A percentile compares a stretch with the other conserved stretches of the same genome.
Evolutionary conservation across 805 yeast species (phyloP).

Genomic region (Zygosaccharomyces siamensis): DNA sequence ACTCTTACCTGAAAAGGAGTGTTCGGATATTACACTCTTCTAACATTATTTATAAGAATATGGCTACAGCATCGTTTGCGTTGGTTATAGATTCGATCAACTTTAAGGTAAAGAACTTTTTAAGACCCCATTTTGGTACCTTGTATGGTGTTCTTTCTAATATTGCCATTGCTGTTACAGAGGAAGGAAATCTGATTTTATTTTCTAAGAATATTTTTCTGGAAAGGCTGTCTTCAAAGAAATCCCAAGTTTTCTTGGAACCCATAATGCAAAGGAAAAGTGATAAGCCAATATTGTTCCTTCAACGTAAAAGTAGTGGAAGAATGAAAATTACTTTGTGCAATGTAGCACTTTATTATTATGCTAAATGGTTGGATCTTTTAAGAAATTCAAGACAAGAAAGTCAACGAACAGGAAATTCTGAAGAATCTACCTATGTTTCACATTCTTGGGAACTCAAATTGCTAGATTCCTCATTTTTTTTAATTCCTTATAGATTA

Average conservation of each 20-base stretch:
- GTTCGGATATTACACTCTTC: slow-evolving; percentile 29
- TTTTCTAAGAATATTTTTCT: slow-evolving; percentile 14
- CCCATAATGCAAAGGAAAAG: slow-evolving; percentile 35
- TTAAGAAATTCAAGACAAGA: slow-evolving; percentile 2
- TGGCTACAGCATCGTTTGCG: slow-evolving; percentile 15
- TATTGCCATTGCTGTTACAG: slow-evolving; percentile 15
- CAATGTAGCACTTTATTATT: slow-evolving; percentile 50
- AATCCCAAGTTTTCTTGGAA: slow-evolving; percentile 31
- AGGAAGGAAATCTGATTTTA: slow-evolving; percentile 13
- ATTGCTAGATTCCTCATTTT: slow-evolving; percentile 51
- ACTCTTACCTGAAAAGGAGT: slow-evolving; percentile 20
- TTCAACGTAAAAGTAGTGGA: slow-evolving; percentile 36
- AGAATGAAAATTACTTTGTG: slow-evolving; percentile 42
- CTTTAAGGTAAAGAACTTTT: slow-evolving; percentile 10
- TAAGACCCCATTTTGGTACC: slow-evolving; percentile 20
- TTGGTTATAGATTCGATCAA: slow-evolving; percentile 14
- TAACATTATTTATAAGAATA: slow-evolving; percentile 20
- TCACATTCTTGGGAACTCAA: slow-evolving; percentile 22
- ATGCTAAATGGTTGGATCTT: slow-evolving; percentile 51
- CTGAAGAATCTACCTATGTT: neutral
- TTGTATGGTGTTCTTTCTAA: slow-evolving; percentile 9
- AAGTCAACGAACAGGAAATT: neutral
- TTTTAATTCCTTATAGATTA: slow-evolving; percentile 61
- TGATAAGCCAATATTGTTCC: slow-evolving; percentile 39
- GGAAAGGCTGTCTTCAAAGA: slow-evolving; percentile 10